phyloP scores from a whole-genome alignment of 129 eudicot species.

The Tagetes patula region DNA sequence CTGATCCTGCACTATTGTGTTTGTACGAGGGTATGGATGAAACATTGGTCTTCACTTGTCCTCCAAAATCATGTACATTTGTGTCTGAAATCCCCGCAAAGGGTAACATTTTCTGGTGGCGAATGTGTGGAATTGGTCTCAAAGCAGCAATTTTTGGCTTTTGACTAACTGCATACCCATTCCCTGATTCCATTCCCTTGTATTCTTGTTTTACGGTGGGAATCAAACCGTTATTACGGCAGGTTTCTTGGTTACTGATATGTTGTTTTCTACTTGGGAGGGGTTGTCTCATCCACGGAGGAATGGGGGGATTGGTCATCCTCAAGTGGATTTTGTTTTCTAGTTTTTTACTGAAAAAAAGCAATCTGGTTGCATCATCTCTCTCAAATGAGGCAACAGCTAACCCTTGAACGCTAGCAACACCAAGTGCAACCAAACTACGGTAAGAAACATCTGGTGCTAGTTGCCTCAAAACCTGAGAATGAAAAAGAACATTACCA shows the following conservation, averaged over 20 bases:
- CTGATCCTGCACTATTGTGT: constrained; percentile 48
- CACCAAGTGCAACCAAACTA: constrained; percentile 83
- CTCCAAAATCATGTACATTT: constrained; percentile 62
- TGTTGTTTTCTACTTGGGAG: constrained; percentile 73
- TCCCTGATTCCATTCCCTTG: constrained; percentile 35
- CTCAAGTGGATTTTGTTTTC: constrained; percentile 28
- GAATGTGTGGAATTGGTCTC: constrained; percentile 84
- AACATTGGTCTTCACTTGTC: constrained; percentile 50
- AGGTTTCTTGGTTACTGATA: constrained; percentile 36
- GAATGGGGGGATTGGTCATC: constrained; percentile 36
- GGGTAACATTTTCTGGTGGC: constrained; percentile 80
- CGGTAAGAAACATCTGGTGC: constrained; percentile 88
- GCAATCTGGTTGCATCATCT: constrained; percentile 86
- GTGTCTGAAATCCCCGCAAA: constrained; percentile 60
- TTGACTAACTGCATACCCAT: constrained; percentile 58
- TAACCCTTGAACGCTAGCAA: constrained; percentile 85
- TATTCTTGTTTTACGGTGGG: constrained; percentile 33
- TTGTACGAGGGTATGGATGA: constrained; percentile 46
- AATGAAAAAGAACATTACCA: background rate
- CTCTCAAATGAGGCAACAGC: constrained; percentile 96
- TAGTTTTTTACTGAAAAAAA: constrained; percentile 54
- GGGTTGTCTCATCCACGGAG: constrained; percentile 89
- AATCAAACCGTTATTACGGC: constrained; percentile 26
- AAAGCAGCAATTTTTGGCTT: constrained; percentile 73
- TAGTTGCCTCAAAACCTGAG: constrained; percentile 86